phyloP scores from a whole-genome alignment of 768 basidiomycete genomes.

The Leccinum obscurum region DNA sequence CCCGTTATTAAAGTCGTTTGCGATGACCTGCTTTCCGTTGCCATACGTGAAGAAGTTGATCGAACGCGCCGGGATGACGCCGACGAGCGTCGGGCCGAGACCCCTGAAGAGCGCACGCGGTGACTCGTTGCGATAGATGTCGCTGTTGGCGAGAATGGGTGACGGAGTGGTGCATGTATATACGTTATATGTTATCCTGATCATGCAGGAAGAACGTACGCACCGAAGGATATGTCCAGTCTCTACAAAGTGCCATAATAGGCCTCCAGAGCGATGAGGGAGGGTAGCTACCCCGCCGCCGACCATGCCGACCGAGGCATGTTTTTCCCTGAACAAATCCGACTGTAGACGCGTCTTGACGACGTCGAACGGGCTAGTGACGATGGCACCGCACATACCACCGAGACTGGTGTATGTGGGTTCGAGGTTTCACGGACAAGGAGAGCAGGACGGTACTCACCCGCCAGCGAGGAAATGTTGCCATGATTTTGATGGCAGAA shows the following conservation, averaged over 20 bases:
- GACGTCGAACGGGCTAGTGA: constrained; percentile 97
- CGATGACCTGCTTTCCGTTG: constrained; percentile 91
- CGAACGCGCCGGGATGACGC: constrained; percentile 92
- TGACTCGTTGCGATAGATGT: constrained; percentile 88
- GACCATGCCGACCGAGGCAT: constrained; percentile 32
- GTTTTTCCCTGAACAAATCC: constrained; percentile 65
- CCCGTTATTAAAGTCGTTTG: constrained; percentile 72
- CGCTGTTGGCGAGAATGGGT: constrained; percentile 42
- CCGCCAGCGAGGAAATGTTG: constrained; percentile 85
- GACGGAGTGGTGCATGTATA: not conserved
- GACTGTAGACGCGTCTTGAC: constrained; percentile 98
- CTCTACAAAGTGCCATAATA: constrained; percentile 94
- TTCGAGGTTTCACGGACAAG: not conserved
- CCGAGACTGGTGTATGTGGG: constrained; percentile 61
- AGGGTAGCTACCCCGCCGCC: constrained; percentile 34
- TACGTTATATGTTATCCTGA: not conserved
- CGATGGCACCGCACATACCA: constrained; percentile 96
- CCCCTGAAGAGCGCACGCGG: constrained; percentile 91
- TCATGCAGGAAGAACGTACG: not conserved
- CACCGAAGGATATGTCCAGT: constrained; percentile 89
- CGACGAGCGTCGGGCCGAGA: constrained; percentile 90
- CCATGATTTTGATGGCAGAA: constrained; percentile 76
- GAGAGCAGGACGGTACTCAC: constrained; percentile 43
- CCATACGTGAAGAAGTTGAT: constrained; percentile 99
- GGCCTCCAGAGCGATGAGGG: constrained; percentile 42